Conservation (phyloP, 495 filamentous ascomycete species). For the Endocarpon pusillum region DNA sequence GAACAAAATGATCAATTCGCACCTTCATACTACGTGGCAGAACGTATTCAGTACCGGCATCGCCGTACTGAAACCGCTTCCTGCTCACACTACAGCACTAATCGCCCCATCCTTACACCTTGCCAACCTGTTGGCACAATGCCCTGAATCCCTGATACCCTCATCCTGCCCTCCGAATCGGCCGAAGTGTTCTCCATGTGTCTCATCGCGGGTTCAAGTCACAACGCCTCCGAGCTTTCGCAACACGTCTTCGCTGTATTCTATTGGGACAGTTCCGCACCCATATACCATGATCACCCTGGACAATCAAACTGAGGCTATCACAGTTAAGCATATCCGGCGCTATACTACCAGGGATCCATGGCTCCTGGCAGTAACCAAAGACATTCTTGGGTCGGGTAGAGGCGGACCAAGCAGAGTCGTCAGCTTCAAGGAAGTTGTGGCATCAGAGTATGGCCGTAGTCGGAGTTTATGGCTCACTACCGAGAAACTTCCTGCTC, state of each 20-base stretch:
- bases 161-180: constrained; percentile 75
- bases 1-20: constrained; percentile 61
- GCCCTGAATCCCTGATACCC: constrained; percentile 51
- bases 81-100: constrained; percentile 53
- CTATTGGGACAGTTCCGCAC: constrained; percentile 76
- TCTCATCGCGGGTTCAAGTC: constrained; percentile 22
- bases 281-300: constrained; percentile 67
- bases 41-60: constrained; percentile 61
- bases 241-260: constrained; percentile 50
- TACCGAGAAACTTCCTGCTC: constrained; percentile 39
- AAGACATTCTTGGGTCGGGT: constrained; percentile 42
- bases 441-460: constrained; percentile 45
- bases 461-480: constrained; percentile 62
- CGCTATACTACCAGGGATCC: constrained; percentile 58
- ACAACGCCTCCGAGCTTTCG: constrained; percentile 38
- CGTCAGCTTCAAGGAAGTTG: constrained; percentile 61
- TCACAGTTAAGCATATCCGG: constrained; percentile 53
- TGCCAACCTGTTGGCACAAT: constrained; percentile 54
- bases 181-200: constrained; percentile 56
- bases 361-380: constrained; percentile 63
- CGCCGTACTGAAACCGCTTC: constrained; percentile 58
- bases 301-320: constrained; percentile 28
- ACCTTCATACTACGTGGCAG: constrained; percentile 76
- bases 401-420: constrained; percentile 45
- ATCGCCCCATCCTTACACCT: constrained; percentile 51